phyloP scores from a whole-genome alignment of 2,329 filamentous ascomycete species.

The Talaromyces albobiverticillius region DNA sequence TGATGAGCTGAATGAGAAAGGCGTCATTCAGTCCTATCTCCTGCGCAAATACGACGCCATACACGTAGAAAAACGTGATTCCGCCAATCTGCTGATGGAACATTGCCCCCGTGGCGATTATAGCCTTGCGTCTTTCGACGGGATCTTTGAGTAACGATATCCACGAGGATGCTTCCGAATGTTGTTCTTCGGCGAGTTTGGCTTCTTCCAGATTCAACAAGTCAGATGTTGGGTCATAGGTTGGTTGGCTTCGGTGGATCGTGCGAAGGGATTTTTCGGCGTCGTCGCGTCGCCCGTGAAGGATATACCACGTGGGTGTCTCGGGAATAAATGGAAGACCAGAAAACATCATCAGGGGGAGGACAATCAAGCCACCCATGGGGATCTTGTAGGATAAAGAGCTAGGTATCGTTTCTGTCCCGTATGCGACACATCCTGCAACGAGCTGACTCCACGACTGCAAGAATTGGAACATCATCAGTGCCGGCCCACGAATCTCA shows the following conservation, averaged over 20 bases:
- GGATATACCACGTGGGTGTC: not conserved
- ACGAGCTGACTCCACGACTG: not conserved
- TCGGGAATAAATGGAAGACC: not conserved
- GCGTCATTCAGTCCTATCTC: not conserved
- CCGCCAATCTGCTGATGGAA: constrained; percentile 1
- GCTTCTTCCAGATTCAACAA: not conserved
- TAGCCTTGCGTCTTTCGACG: not conserved
- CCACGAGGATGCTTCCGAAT: constrained; percentile 1
- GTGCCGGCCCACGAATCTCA: not conserved
- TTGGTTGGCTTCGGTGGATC: not conserved
- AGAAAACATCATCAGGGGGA: not conserved
- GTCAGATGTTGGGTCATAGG: not conserved
- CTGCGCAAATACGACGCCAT: not conserved
- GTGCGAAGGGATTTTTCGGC: not conserved
- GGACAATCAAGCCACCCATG: not conserved
- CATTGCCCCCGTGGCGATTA: not conserved
- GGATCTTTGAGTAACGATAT: not conserved
- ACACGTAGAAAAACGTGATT: constrained; percentile 4
- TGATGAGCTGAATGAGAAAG: constrained; percentile 1
- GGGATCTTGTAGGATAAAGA: not conserved
- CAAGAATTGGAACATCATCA: not conserved
- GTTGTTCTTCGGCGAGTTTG: not conserved
- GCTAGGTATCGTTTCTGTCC: not conserved
- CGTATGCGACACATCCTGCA: not conserved
- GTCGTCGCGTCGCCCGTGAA: not conserved